Base-by-base conservation (phyloP, 257 asterid species). In the Misopates orontium region DNA sequence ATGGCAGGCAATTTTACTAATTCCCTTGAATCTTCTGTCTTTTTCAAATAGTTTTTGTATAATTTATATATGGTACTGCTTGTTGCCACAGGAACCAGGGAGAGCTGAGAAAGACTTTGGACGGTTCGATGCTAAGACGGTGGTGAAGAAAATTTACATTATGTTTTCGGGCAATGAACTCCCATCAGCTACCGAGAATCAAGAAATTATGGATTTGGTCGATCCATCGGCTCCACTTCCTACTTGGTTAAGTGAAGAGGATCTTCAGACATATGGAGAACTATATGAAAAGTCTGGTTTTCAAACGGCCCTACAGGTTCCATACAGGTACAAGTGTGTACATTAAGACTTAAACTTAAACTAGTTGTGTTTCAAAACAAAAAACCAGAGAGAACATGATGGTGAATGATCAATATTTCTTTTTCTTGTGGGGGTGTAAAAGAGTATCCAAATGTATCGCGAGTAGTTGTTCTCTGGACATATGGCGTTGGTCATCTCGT, bases 21-120 rank as follows among this genome's bases (percentile, higher is more conserved):
- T 28, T 28, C 7, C 36, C 36, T 7, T 2, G 4, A 28, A 28
- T 28, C 3, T 28, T 28, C 3, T 2, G 4, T 28, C 7, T 28
- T 3, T 28, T 28, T 28, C 3, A 7, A 2, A 7, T 28, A 28
- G 36, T 28, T 28, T 28, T 28, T 28, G n/a, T n/a, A 28, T 28
- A 28, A 28, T 28, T 7, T 28, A 28, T 28, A 28, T 31, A 28
- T 57, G 42, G 28, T 57, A 31, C 15, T 59, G 45, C 3, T 36
- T 59, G 39, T 1, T 45, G 19, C 8, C 24, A 67, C 70, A 80
- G 84, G 85, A 84, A 48, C 82, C 83, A 19, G 87, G 87, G 74
- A 71, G 83, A 62, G 82, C 87, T 20, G 90, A 84, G 73, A 76
- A 79, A 41, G 87, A 84, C 69, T 84, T 84, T 64, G 85, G 69